Conservation (phyloP, 1,139 yeast genomes). For the Blastobotrys raffinosifermentans region DNA sequence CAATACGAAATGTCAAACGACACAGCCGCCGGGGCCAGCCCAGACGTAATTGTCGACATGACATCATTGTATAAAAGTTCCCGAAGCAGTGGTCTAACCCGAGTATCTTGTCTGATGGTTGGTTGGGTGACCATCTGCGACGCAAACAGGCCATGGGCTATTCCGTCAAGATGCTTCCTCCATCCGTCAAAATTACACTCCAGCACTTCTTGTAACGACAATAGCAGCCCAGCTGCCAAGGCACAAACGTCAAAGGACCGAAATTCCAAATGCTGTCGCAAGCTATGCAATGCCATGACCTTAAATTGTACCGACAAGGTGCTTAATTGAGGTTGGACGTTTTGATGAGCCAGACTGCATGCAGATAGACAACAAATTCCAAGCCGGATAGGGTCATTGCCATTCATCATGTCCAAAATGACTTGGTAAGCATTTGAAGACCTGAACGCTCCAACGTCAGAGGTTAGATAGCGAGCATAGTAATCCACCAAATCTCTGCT, state of each 20-base stretch:
- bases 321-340: too few relatives aligned
- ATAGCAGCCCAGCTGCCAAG: conserved; percentile 15
- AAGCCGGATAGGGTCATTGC: too few relatives aligned
- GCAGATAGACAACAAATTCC: too few relatives aligned
- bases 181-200: conserved; percentile 16
- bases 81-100: conserved; percentile 10
- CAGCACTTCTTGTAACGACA: conserved; percentile 18
- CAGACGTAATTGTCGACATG: conserved; percentile 11
- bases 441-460: too few relatives aligned
- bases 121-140: conserved; percentile 1
- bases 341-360: too few relatives aligned
- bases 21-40: not conserved
- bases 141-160: conserved; percentile 13
- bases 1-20: not conserved
- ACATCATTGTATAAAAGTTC: conserved; percentile 18
- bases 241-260: conserved; percentile 14
- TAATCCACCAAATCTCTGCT: too few relatives aligned
- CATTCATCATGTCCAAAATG: too few relatives aligned
- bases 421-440: too few relatives aligned
- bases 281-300: conserved; percentile 16
- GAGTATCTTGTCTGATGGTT: conserved; percentile 4
- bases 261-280: conserved; percentile 11
- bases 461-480: too few relatives aligned
- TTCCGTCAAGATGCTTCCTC: conserved; percentile 18
- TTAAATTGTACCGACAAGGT: conserved; percentile 16